These are phyloP conservation scores for Backusella tuberculispora DNA, from an alignment of 192 early-diverging fungal genomes.

Conservation along the genomic window DNA sequence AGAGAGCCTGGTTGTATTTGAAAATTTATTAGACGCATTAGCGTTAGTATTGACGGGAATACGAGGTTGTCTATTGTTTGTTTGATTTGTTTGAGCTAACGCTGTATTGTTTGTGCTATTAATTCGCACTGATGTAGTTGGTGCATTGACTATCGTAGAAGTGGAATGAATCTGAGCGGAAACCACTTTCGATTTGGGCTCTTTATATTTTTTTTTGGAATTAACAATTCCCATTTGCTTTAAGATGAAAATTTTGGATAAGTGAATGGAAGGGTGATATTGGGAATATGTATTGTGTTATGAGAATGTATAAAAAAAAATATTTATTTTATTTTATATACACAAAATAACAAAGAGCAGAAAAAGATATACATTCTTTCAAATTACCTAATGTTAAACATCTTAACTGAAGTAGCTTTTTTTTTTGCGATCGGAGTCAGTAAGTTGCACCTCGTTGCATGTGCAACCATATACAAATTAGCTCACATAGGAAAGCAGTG, in stretches of 20 bases:
- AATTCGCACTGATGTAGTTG: background rate
- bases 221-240: slow-evolving; percentile 19
- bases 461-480: background rate
- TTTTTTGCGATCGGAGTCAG: slow-evolving; percentile 5
- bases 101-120: background rate
- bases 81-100: background rate
- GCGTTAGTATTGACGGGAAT: background rate
- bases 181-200: background rate
- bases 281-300: background rate
- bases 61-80: background rate
- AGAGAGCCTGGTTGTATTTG: background rate
- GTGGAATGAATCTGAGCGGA: background rate
- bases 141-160: background rate
- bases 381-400: background rate
- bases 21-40: background rate
- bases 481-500: background rate
- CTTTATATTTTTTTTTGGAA: slow-evolving; percentile 12
- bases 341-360: slow-evolving; percentile 9
- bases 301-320: background rate
- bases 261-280: background rate
- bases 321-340: background rate
- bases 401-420: background rate
- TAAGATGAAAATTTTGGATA: slow-evolving; percentile 8
- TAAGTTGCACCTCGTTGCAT: background rate
- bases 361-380: background rate